Base-by-base conservation (phyloP, 192 early-diverging fungal species). In the Chytriomyces sp. region DNA sequence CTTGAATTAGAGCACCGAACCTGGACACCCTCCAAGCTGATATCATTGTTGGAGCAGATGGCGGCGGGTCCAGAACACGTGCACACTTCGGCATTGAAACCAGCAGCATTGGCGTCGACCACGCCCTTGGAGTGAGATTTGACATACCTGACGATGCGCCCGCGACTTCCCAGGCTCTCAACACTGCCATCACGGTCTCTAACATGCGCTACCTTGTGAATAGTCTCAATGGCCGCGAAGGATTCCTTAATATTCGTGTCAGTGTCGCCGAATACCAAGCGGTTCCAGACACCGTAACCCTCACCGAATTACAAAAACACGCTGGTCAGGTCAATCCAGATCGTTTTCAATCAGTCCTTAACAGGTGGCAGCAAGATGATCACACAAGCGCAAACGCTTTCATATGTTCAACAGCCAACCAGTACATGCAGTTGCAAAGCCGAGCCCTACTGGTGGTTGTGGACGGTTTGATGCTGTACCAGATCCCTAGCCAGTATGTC, bases 161-260 rank as follows among this genome's bases (percentile, higher is more conserved):
- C 10, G 10, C 56, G 28, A 57, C 28, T 26, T 22, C 12, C 56
- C 56, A 57, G 28, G 8, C 56, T 26, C 56, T 57, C 56, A 26
- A 26, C 28, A 26, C 28, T 30, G 10, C 10, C 0, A n/a, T 57
- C 17, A 57, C 56, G 28, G 56, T 57, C n/a, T 10, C 56, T 57
- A 12, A 57, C 12, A 57, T 26, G 56, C 56, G 56, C 10, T 57
- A 57, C 28, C 56, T 57, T 26, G 56, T 57, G n/a, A 57, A 57
- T 26, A 26, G 28, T 26, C 28, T 57, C 17, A 57, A 57, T 26
- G 56, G 56, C 12, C 56, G 56, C 10, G 17, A 30, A 25, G 56
- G 56, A 26, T 57, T 57, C 28, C 56, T 57, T 10, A 57, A 57
- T 57, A 57, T 57, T 26, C 56, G 56, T 57, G 56, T 57, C 26